Conservation (phyloP, 2,329 filamentous ascomycete genomes). For the Cordyceps militaris region DNA sequence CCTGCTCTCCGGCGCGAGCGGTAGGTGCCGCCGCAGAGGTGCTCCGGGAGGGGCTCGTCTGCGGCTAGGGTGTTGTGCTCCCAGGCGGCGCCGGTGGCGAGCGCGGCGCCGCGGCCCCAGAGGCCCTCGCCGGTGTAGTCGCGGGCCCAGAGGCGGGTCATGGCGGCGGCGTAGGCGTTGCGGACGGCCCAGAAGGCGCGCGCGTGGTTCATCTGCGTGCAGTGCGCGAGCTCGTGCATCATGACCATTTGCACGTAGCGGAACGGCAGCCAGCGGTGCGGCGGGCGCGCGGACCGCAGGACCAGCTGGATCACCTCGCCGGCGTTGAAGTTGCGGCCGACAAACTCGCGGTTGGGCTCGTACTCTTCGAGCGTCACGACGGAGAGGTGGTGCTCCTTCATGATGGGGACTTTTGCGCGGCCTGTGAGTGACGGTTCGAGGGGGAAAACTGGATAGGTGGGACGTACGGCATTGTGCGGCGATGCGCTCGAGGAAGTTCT, state of each 20-base stretch:
- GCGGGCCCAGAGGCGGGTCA: slow-evolving; percentile 62
- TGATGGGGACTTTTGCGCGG: slow-evolving; percentile 50
- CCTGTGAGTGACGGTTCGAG: not conserved
- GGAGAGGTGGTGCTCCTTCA: slow-evolving; percentile 57
- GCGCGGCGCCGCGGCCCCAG: slow-evolving; percentile 65
- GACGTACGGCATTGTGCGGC: slow-evolving; percentile 67
- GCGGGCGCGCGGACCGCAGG: slow-evolving; percentile 53
- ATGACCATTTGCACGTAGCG: slow-evolving; percentile 88
- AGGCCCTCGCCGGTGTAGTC: slow-evolving; percentile 74
- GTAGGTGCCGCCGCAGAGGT: slow-evolving; percentile 78
- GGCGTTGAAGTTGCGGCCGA: slow-evolving; percentile 84
- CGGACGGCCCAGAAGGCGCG: slow-evolving; percentile 73
- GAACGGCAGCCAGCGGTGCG: slow-evolving; percentile 70
- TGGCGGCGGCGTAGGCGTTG: slow-evolving; percentile 63
- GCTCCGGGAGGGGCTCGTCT: slow-evolving; percentile 56
- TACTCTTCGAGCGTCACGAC: slow-evolving; percentile 74
- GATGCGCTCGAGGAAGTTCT: slow-evolving; percentile 67
- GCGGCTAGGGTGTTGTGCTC: slow-evolving; percentile 38
- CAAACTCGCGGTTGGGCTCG: slow-evolving; percentile 72
- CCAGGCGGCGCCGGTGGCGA: slow-evolving; percentile 54
- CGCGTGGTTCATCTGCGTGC: slow-evolving; percentile 87
- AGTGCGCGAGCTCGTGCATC: slow-evolving; percentile 88
- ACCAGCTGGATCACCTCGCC: slow-evolving; percentile 84
- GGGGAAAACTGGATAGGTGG: not conserved
- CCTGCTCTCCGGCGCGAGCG: slow-evolving; percentile 49